A percentile compares a stretch with the other conserved stretches of the same genome.
These are phyloP conservation scores for Pestalotiopsis sp. DNA, from an alignment of 2,329 filamentous ascomycete species.

Conservation along the genomic window DNA sequence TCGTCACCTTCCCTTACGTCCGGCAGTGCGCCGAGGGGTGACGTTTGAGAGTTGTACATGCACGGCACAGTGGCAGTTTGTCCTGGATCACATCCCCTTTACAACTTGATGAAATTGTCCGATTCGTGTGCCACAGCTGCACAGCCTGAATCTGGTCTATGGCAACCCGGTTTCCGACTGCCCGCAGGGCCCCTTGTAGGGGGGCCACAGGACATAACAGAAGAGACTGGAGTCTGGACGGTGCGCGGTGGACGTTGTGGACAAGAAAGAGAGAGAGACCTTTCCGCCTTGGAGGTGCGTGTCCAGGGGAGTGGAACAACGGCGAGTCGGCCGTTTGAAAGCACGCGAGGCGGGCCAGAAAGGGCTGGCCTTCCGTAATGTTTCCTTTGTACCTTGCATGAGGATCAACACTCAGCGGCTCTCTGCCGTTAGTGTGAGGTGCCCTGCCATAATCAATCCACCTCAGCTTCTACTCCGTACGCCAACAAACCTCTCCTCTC, in stretches of 20 bases:
- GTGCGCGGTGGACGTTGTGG: too few species aligned
- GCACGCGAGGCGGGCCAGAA: background rate
- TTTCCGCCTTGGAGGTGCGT: background rate
- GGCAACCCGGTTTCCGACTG: background rate
- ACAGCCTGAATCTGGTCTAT: background rate
- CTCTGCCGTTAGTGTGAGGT: background rate
- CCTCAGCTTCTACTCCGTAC: background rate
- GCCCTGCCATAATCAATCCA: background rate
- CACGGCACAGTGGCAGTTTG: background rate
- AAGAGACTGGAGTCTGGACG: background rate
- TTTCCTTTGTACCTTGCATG: conserved; percentile 9
- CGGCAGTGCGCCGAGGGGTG: background rate
- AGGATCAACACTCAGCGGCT: background rate
- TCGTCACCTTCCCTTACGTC: background rate
- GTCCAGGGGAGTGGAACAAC: background rate
- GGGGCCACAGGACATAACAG: background rate
- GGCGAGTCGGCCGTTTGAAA: background rate
- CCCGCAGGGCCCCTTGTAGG: background rate
- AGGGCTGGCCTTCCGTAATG: background rate
- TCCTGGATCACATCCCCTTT: background rate
- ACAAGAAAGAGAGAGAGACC: background rate
- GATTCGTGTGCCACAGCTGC: conserved; percentile 2
- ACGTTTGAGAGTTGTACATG: background rate
- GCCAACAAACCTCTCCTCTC: background rate
- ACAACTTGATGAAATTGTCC: background rate